Evolutionary conservation across 2,329 filamentous ascomycete species (phyloP).

Genomic region (Diaporthe australafricana): DNA sequence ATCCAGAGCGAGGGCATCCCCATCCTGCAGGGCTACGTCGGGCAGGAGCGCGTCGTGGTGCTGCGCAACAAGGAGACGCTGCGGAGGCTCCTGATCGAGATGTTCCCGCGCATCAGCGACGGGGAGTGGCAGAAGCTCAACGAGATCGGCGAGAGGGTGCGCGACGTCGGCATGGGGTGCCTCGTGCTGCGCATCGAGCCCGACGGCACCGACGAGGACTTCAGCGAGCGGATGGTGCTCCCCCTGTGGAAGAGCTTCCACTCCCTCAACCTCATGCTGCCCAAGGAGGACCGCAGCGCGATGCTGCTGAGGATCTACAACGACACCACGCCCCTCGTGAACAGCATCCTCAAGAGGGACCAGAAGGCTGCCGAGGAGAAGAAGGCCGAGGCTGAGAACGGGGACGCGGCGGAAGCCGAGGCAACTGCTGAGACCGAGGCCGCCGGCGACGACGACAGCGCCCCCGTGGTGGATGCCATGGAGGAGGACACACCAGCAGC

Average conservation of each 20-base stretch:
- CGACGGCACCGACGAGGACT: conserved; percentile 69
- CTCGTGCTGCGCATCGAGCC: conserved; percentile 89
- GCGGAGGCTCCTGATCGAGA: conserved; percentile 86
- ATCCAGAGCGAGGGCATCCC: conserved; percentile 95
- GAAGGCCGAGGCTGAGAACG: conserved; percentile 48
- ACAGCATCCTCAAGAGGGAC: conserved; percentile 68
- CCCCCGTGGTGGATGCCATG: conserved; percentile 10
- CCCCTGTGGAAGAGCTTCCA: conserved; percentile 95
- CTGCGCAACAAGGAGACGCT: conserved; percentile 84
- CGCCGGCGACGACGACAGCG: not conserved
- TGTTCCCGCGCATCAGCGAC: conserved; percentile 91
- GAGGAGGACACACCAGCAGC: conserved; percentile 24
- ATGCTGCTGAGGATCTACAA: conserved; percentile 94
- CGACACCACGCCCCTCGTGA: conserved; percentile 86
- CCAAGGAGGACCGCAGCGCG: conserved; percentile 93
- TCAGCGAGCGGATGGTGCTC: conserved; percentile 83
- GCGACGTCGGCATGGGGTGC: conserved; percentile 88
- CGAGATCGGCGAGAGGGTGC: conserved; percentile 87
- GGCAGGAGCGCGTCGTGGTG: conserved; percentile 78
- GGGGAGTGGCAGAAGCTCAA: conserved; percentile 80
- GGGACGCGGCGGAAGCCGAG: not conserved
- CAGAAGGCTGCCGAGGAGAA: conserved; percentile 53
- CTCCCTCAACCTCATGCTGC: conserved; percentile 95
- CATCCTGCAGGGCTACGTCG: conserved; percentile 91
- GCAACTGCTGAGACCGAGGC: conserved; percentile 18